Percentiles rank a stretch among this genome's conserved stretches.
phyloP scores from a whole-genome alignment of 345 rosid genomes.

The Syzygium aqueum region DNA sequence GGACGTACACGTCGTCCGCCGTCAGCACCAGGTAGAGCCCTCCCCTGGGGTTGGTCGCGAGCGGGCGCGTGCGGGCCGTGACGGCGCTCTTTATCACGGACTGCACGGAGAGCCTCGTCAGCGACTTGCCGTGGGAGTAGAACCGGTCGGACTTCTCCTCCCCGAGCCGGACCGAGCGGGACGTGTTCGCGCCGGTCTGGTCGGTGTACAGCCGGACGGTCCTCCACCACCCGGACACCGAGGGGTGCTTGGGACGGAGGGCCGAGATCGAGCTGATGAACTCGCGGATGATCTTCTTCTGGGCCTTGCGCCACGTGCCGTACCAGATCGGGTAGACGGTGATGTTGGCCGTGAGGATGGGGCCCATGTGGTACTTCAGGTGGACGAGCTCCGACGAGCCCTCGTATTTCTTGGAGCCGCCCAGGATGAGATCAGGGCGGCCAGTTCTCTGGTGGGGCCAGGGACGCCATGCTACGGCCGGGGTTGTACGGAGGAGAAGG shows the following conservation, averaged over 20 bases:
- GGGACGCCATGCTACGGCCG: conserved; percentile 62
- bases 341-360: conserved; percentile 75
- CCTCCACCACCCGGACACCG: conserved; percentile 92
- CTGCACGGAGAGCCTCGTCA: conserved; percentile 77
- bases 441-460: conserved; percentile 43
- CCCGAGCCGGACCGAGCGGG: conserved; percentile 52
- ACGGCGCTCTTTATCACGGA: conserved; percentile 82
- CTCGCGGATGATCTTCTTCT: conserved; percentile 86
- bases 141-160: conserved; percentile 84
- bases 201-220: conserved; percentile 91
- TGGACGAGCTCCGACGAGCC: conserved; percentile 94
- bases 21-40: conserved; percentile 83
- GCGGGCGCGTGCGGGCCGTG: conserved; percentile 50
- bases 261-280: conserved; percentile 82
- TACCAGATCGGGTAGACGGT: conserved; percentile 92
- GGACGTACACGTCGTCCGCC: conserved; percentile 82
- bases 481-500: conserved; percentile 13
- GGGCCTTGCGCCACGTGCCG: conserved; percentile 74
- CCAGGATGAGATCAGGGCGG: conserved; percentile 45
- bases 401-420: conserved; percentile 67
- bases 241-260: conserved; percentile 39
- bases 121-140: conserved; percentile 80
- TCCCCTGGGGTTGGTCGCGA: conserved; percentile 59
- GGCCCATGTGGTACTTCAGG: conserved; percentile 93
- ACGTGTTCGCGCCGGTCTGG: conserved; percentile 71